Evolutionary conservation across 2,329 filamentous ascomycete genomes (phyloP).

Genomic region (Penicillium sp.): DNA sequence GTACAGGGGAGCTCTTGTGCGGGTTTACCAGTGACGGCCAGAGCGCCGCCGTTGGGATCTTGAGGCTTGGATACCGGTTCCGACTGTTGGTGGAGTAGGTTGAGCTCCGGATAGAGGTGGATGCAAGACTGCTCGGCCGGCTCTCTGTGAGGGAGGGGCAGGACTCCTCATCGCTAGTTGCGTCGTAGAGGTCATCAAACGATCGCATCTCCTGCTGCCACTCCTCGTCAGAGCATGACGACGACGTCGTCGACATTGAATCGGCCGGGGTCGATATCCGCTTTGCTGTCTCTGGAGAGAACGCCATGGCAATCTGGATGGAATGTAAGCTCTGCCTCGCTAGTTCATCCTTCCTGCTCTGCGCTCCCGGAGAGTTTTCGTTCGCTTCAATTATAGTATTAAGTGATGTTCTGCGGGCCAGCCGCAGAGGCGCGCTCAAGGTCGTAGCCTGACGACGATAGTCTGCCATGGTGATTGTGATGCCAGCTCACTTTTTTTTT

Average conservation of each 20-base stretch:
- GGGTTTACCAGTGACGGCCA: conserved; percentile 54
- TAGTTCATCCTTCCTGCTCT: conserved; percentile 27
- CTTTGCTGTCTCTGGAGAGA: conserved; percentile 11
- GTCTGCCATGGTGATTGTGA: conserved; percentile 39
- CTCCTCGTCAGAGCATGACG: conserved; percentile 53
- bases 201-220: conserved; percentile 63
- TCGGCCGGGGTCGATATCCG: conserved; percentile 32
- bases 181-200: conserved; percentile 84
- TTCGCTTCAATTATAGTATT: conserved; percentile 61
- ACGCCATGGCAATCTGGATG: conserved; percentile 18
- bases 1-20: conserved; percentile 47
- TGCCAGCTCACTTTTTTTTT: conserved; percentile 24
- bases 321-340: conserved; percentile 13
- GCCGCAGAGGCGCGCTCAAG: conserved; percentile 54
- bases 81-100: conserved; percentile 36
- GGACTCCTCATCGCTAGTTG: conserved; percentile 64
- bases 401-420: conserved; percentile 55
- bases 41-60: conserved; percentile 55
- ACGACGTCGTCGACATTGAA: conserved; percentile 23
- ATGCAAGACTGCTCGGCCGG: conserved; percentile 48
- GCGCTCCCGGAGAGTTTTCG: conserved; percentile 24
- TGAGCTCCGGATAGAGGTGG: conserved; percentile 37
- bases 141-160: conserved; percentile 47
- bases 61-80: conserved; percentile 54
- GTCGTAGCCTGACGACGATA: conserved; percentile 47